These are phyloP conservation scores for Rhizopus sp. DNA, from an alignment of 371 early-diverging fungal species.

Conservation along the genomic window DNA sequence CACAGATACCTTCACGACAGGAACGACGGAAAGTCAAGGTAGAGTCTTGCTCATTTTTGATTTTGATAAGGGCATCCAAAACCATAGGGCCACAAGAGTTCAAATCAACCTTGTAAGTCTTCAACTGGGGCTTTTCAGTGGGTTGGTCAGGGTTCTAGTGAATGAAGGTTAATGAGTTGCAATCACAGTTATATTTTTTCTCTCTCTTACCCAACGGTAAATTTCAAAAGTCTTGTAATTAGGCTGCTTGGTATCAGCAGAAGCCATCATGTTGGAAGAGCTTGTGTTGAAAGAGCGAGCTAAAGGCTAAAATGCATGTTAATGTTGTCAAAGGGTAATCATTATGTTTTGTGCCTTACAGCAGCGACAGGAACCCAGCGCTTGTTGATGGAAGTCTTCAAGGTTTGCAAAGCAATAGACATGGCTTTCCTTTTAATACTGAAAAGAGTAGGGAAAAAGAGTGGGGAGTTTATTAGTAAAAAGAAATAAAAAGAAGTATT, in stretches of 20 bases:
- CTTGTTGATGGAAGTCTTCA: conserved; percentile 16
- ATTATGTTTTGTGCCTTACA: conserved; percentile 2
- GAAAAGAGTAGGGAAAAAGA: conserved; percentile 3
- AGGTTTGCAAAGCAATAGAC: conserved; percentile 26
- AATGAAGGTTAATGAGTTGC: neutral
- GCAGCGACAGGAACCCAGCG: conserved; percentile 25
- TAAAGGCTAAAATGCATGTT: conserved; percentile 29
- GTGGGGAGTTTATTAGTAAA: conserved; percentile 8
- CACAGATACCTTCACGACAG: conserved; percentile 87
- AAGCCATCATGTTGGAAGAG: conserved; percentile 39
- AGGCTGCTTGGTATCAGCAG: conserved; percentile 50
- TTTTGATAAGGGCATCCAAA: conserved; percentile 92
- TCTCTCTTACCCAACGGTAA: conserved; percentile 77
- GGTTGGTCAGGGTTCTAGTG: conserved; percentile 78
- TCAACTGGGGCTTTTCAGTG: conserved; percentile 83
- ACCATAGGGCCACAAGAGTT: conserved; percentile 94
- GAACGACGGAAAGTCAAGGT: conserved; percentile 90
- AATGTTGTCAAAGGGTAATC: neutral
- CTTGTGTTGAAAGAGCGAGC: conserved; percentile 42
- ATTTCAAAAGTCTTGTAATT: conserved; percentile 78
- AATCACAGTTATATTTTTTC: neutral
- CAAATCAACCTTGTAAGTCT: conserved; percentile 87
- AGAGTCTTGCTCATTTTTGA: conserved; percentile 94
- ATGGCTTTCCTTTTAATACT: conserved; percentile 10
- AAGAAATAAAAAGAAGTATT: conserved; percentile 5